Evolutionary conservation across 208 protist species (phyloP).

Genomic region (Acanthamoeba lugdunensis): DNA sequence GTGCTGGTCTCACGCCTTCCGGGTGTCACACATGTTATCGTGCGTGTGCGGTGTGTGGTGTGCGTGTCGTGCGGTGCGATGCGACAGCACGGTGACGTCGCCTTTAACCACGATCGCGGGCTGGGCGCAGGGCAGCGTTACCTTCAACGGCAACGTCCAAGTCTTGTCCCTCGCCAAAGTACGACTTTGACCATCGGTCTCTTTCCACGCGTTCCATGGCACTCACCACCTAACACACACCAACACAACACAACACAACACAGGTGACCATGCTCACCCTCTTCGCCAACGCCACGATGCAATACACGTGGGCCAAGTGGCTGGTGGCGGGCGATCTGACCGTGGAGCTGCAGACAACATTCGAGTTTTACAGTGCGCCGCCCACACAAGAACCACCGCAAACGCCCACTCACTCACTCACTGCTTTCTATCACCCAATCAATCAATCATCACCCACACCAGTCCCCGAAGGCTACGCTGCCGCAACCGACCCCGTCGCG

Average conservation of each 20-base stretch:
- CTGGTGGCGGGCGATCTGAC: not conserved
- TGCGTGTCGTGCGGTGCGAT: not conserved
- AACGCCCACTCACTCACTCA: too few relatives aligned
- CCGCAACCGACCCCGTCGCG: not conserved
- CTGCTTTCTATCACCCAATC: too few relatives aligned
- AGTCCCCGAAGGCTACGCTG: not conserved
- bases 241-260: too few relatives aligned
- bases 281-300: not conserved
- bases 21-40: too few relatives aligned
- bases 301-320: not conserved
- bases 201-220: too few relatives aligned
- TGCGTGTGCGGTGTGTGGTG: too few relatives aligned
- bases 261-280: not conserved
- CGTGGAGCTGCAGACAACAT: not conserved
- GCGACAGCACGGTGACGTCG: not conserved
- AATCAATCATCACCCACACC: too few relatives aligned
- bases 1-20: too few relatives aligned
- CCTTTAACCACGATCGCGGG: not conserved
- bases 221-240: too few relatives aligned
- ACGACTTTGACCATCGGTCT: not conserved
- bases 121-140: not conserved
- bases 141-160: not conserved
- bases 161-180: not conserved
- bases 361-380: not conserved
- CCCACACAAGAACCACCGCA: too few relatives aligned